Conservation (phyloP, 352 stramenopile species). For the Pythium phragmiticola region DNA sequence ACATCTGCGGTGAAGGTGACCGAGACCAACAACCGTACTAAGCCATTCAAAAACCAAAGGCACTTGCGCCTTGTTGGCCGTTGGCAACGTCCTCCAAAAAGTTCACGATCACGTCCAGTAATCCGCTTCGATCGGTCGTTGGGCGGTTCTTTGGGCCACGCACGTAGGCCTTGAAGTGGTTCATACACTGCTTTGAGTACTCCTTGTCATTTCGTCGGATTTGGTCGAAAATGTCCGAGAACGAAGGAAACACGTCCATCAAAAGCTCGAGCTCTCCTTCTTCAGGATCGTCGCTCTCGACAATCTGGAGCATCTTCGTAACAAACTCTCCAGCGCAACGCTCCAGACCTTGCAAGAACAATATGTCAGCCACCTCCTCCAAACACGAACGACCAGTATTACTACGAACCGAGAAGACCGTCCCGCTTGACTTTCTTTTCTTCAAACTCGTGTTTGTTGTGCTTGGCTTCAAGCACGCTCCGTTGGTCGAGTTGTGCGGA, state of each 20-base stretch:
- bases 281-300: slow-evolving; percentile 77
- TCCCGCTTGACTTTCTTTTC: slow-evolving; percentile 82
- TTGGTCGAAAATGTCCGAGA: slow-evolving; percentile 85
- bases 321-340: slow-evolving; percentile 86
- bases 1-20: not conserved
- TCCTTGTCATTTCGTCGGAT: slow-evolving; percentile 74
- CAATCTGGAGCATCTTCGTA: slow-evolving; percentile 81
- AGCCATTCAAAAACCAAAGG: slow-evolving; percentile 67
- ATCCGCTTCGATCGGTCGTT: slow-evolving; percentile 62
- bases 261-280: slow-evolving; percentile 81
- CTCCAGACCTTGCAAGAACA: slow-evolving; percentile 52
- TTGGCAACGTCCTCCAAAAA: slow-evolving; percentile 73
- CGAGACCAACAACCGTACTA: not conserved
- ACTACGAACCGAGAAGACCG: slow-evolving; percentile 59
- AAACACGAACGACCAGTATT: not conserved
- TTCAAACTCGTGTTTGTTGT: slow-evolving; percentile 77
- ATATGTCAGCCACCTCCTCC: not conserved
- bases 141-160: slow-evolving; percentile 84
- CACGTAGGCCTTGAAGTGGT: slow-evolving; percentile 84
- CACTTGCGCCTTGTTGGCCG: slow-evolving; percentile 56
- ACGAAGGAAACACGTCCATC: slow-evolving; percentile 86
- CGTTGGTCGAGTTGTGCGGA: slow-evolving; percentile 56
- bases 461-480: slow-evolving; percentile 74
- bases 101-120: slow-evolving; percentile 69
- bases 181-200: slow-evolving; percentile 84